These are phyloP conservation scores for Pleurotus tuoliensis DNA, from an alignment of 768 basidiomycete species.

Conservation along the genomic window DNA sequence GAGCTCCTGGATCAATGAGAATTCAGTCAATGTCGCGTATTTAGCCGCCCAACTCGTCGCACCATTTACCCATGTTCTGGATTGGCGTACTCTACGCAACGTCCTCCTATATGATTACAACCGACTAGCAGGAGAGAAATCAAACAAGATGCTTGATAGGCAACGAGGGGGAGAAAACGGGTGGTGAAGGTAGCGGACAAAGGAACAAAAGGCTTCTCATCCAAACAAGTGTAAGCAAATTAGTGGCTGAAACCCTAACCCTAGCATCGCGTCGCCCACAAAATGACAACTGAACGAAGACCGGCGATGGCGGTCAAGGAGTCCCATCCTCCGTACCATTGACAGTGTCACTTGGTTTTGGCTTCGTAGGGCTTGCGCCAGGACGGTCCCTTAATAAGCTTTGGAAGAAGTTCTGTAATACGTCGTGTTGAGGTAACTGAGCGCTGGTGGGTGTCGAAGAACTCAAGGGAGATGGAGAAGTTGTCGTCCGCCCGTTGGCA, in stretches of 20 bases:
- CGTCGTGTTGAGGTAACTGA: conserved; percentile 71
- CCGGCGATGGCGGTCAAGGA: no score
- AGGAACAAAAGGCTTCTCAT: neutral
- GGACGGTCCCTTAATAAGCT: conserved; percentile 67
- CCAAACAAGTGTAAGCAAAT: conserved; percentile 9
- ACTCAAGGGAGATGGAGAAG: conserved; percentile 30
- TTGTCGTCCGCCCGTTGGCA: conserved; percentile 24
- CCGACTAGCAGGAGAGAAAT: neutral
- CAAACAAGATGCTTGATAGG: conserved; percentile 4
- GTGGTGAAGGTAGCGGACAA: conserved; percentile 10
- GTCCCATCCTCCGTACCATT: conserved; percentile 34
- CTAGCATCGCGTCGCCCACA: neutral
- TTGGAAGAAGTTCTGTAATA: conserved; percentile 86
- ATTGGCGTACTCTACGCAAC: conserved; percentile 4
- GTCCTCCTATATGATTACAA: neutral
- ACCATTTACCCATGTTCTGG: conserved; percentile 73
- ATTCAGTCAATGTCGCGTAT: neutral
- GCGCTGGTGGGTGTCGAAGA: conserved; percentile 45
- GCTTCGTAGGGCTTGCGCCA: conserved; percentile 18
- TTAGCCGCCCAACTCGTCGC: conserved; percentile 16
- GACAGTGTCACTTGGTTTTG: conserved; percentile 30
- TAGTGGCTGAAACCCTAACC: conserved; percentile 10
- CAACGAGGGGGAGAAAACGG: neutral
- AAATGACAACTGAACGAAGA: conserved; percentile 8
- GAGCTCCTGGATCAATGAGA: conserved; percentile 48